These are phyloP conservation scores for Aspergillus sp. DNA, from an alignment of 2,329 filamentous ascomycete genomes.

Conservation along the genomic window DNA sequence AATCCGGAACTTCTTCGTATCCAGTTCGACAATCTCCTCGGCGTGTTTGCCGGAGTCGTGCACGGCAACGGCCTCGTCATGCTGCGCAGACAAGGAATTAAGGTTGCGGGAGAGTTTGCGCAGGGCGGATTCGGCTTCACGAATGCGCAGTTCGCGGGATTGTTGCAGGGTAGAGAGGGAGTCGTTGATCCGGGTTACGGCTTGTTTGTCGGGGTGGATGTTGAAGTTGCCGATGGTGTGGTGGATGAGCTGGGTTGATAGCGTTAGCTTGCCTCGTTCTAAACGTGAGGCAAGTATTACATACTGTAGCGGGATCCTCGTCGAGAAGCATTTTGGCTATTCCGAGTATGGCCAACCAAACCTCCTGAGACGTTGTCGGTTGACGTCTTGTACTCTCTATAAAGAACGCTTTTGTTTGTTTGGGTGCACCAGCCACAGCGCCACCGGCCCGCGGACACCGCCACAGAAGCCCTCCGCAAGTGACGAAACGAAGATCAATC, in stretches of 20 bases:
- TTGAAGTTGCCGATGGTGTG: slow-evolving; percentile 94
- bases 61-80: slow-evolving; percentile 63
- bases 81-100: slow-evolving; percentile 63
- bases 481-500: slow-evolving; percentile 14
- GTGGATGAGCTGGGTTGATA: slow-evolving; percentile 62
- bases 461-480: slow-evolving; percentile 24
- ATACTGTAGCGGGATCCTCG: slow-evolving; percentile 79
- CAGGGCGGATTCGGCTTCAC: slow-evolving; percentile 59
- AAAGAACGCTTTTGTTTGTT: slow-evolving; percentile 16
- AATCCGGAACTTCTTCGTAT: slow-evolving; percentile 87
- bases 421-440: slow-evolving; percentile 33
- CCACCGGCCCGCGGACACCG: slow-evolving; percentile 17
- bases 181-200: slow-evolving; percentile 73
- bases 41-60: slow-evolving; percentile 77
- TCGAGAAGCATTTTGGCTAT: slow-evolving; percentile 73
- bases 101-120: slow-evolving; percentile 69
- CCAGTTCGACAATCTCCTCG: slow-evolving; percentile 72
- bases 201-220: slow-evolving; percentile 76
- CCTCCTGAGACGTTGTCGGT: background rate
- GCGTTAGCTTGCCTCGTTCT: slow-evolving; percentile 2
- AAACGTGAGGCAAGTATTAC: slow-evolving; percentile 15
- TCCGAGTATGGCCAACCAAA: background rate
- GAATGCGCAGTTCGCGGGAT: slow-evolving; percentile 69
- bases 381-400: background rate
- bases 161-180: slow-evolving; percentile 76